Percentiles rank a stretch among this genome's conserved stretches.
phyloP scores from a whole-genome alignment of 805 yeast genomes.

The Candida maltosa region DNA sequence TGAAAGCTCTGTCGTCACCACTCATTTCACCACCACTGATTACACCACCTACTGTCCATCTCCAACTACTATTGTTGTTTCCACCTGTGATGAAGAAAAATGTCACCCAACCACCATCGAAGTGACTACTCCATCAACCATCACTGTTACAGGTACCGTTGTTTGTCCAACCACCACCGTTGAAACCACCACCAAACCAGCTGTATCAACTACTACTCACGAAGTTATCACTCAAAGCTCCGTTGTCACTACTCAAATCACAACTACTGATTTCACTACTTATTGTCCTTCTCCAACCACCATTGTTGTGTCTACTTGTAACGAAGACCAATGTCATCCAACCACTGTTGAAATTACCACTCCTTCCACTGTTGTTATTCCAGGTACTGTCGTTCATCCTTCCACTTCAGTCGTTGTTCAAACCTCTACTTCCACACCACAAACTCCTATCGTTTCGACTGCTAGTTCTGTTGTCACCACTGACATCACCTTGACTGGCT shows the following conservation, averaged over 20 bases:
- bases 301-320: constrained; percentile 49
- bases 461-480: constrained; percentile 17
- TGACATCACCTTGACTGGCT: constrained; percentile 45
- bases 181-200: neutral
- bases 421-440: constrained; percentile 20
- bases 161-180: neutral
- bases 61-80: constrained; percentile 59
- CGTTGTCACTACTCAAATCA: constrained; percentile 30
- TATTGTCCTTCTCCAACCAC: constrained; percentile 74
- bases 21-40: constrained; percentile 45
- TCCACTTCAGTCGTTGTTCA: constrained; percentile 35
- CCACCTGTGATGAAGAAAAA: constrained; percentile 29
- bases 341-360: constrained; percentile 63
- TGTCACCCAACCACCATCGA: constrained; percentile 46
- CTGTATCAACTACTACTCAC: neutral
- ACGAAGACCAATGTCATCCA: constrained; percentile 9
- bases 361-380: constrained; percentile 74
- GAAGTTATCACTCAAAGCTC: no score
- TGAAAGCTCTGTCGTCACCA: no score
- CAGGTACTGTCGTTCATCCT: constrained; percentile 48
- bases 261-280: constrained; percentile 51
- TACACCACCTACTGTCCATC: constrained; percentile 66
- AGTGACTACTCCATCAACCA: constrained; percentile 69
- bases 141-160: constrained; percentile 73
- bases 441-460: neutral